A percentile compares a stretch with the other conserved stretches of the same genome.
These are phyloP conservation scores for Cucumis sativus DNA, from an alignment of 306 rosid species.

Conservation along the genomic window Cucumber_9930_V3 NC_026656.2:19055501-19056000, in stretches of 20 bases:
- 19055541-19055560: not conserved
- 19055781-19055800: not conserved
- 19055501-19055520: not conserved
- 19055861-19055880: not conserved
- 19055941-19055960: constrained; percentile 52
- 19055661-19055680: not conserved
- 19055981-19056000: constrained; percentile 16
- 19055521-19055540: not conserved
- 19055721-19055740: not conserved
- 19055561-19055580: not conserved
- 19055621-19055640: not conserved
- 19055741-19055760: not conserved
- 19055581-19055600: not conserved
- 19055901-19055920: constrained; percentile 40
- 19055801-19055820: not conserved
- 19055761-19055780: not conserved
- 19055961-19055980: constrained; percentile 85
- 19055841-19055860: not conserved
- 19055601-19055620: not conserved
- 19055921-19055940: constrained; percentile 77
- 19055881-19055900: not conserved
- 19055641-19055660: not conserved
- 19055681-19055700: not conserved
- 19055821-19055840: not conserved
- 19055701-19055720: not conserved